Evolutionary conservation across 2,329 filamentous ascomycete species (phyloP).

Genomic region (Grosmannia penicillata): DNA sequence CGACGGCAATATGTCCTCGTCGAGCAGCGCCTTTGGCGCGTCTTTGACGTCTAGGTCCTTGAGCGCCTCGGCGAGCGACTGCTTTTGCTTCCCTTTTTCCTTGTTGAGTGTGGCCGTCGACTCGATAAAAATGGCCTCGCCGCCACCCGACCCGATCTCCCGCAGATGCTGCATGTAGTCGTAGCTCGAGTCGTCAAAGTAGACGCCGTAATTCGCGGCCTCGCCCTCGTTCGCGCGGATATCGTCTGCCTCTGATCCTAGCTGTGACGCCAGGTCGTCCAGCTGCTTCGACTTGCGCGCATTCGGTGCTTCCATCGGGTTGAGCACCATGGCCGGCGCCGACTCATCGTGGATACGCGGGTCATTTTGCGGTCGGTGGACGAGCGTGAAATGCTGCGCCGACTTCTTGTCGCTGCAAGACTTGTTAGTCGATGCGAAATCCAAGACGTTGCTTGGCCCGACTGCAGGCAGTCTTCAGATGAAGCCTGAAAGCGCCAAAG

Average conservation of each 20-base stretch:
- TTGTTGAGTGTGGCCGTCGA: conserved; percentile 46
- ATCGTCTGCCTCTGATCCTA: conserved; percentile 48
- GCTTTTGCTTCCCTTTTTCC: conserved; percentile 64
- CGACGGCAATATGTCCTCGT: conserved; percentile 61
- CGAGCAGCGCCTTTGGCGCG: conserved; percentile 43
- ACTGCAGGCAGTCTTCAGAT: too few relatives aligned
- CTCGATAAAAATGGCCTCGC: conserved; percentile 74
- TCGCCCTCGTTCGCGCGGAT: conserved; percentile 89
- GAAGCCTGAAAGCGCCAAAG: not conserved
- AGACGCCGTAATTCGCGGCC: conserved; percentile 85
- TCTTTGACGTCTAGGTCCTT: conserved; percentile 43
- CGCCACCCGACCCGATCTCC: conserved; percentile 61
- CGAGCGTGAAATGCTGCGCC: conserved; percentile 83
- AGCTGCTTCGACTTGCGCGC: conserved; percentile 47
- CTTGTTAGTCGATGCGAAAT: conserved; percentile 12
- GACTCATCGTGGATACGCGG: conserved; percentile 86
- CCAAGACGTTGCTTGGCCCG: too few relatives aligned
- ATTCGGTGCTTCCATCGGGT: conserved; percentile 42
- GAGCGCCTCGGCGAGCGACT: conserved; percentile 71
- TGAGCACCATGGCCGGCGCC: conserved; percentile 82
- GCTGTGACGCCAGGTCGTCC: conserved; percentile 60
- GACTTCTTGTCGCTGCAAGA: conserved; percentile 61
- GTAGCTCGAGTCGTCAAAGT: conserved; percentile 88
- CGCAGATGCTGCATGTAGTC: conserved; percentile 99
- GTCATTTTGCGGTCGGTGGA: conserved; percentile 94